These are phyloP conservation scores for Prunus davidiana DNA, from an alignment of 306 rosid species.

Conservation along the genomic window DNA sequence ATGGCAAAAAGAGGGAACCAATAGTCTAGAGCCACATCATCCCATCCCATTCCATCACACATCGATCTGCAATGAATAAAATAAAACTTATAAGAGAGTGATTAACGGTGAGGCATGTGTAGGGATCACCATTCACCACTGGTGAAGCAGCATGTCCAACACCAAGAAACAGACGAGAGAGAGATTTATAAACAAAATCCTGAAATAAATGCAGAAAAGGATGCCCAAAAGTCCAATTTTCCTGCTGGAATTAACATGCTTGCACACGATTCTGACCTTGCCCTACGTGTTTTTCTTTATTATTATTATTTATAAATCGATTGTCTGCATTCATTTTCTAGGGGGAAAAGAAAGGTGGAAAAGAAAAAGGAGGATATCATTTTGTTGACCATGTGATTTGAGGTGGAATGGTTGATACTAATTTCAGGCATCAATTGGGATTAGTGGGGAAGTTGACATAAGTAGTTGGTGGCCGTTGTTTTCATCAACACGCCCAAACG, in stretches of 20 bases:
- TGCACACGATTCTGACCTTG: neutral
- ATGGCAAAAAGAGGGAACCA: neutral
- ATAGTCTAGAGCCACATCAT: neutral
- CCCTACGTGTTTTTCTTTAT: neutral
- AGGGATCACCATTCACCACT: neutral
- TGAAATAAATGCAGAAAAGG: neutral
- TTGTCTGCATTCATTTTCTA: neutral
- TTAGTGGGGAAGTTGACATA: no score
- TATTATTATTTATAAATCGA: no score
- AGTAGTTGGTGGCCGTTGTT: no score
- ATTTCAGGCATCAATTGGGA: neutral
- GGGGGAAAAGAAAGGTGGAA: neutral
- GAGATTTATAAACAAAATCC: neutral
- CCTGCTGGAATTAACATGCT: neutral
- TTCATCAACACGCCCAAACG: neutral
- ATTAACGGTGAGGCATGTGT: conserved; percentile 10
- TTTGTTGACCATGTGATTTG: neutral
- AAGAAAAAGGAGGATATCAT: neutral
- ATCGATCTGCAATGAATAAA: neutral
- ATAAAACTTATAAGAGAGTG: neutral
- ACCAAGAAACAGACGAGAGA: neutral
- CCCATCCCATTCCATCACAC: neutral
- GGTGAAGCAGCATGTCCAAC: neutral
- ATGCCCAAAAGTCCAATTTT: neutral
- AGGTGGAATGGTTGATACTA: neutral